phyloP scores from a whole-genome alignment of 192 early-diverging fungal species.

The Coemansia aciculifera region DNA sequence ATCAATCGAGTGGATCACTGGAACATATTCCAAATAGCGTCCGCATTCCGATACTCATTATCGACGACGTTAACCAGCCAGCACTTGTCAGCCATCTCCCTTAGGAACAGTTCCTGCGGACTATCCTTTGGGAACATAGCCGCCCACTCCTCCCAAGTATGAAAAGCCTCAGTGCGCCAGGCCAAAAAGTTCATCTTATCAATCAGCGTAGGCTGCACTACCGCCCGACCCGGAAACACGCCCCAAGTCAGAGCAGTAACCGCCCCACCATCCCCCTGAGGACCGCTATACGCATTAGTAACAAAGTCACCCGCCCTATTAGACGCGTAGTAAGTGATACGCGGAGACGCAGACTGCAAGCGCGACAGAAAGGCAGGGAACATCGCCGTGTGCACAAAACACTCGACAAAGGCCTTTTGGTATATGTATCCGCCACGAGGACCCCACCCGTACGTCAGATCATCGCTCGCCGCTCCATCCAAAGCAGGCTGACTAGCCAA shows the following conservation, averaged over 20 bases:
- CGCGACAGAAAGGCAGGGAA: constrained; percentile 71
- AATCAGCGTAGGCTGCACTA: constrained; percentile 96
- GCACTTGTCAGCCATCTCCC: constrained; percentile 67
- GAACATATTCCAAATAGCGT: constrained; percentile 52
- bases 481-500: constrained; percentile 97
- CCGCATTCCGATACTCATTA: constrained; percentile 82
- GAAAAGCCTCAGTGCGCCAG: constrained; percentile 96
- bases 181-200: constrained; percentile 89
- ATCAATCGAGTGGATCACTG: not conserved
- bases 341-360: constrained; percentile 62
- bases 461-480: constrained; percentile 76
- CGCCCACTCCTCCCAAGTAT: constrained; percentile 91
- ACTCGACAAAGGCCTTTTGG: constrained; percentile 98
- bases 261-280: constrained; percentile 1
- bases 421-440: constrained; percentile 95
- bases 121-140: constrained; percentile 63
- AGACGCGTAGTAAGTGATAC: constrained; percentile 90
- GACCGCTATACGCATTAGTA: constrained; percentile 56
- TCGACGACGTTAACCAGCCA: constrained; percentile 94
- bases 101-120: constrained; percentile 58
- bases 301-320: constrained; percentile 72
- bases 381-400: constrained; percentile 74
- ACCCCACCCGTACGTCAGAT: constrained; percentile 90
- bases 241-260: constrained; percentile 92
- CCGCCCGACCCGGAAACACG: constrained; percentile 94